A percentile compares a stretch with the other conserved stretches of the same genome.
Conservation (phyloP, 208 protist genomes). For the Zelonia costaricensis region DNA sequence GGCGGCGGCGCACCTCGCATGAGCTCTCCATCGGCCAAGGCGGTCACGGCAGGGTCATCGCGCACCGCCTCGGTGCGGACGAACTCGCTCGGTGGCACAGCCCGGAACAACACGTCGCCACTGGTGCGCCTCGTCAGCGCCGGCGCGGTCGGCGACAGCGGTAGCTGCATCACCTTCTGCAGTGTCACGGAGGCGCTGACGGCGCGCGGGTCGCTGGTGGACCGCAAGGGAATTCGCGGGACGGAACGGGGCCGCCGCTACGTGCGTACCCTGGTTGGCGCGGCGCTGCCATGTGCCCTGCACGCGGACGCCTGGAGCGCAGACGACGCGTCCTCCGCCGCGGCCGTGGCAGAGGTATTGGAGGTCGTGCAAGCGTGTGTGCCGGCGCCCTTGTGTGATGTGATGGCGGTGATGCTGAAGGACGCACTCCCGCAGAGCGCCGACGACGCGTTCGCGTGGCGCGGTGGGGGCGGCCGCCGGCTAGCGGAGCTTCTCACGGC, state of each 20-base stretch:
- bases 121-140: neutral
- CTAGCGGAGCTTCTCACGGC: slow-evolving; percentile 47
- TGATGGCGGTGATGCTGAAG: slow-evolving; percentile 45
- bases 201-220: slow-evolving; percentile 20
- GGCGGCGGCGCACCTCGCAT: neutral
- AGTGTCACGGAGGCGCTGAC: slow-evolving; percentile 29
- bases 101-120: slow-evolving; percentile 2
- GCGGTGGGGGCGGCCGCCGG: slow-evolving; percentile 37
- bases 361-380: slow-evolving; percentile 17
- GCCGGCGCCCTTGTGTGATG: slow-evolving; percentile 25
- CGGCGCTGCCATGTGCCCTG: slow-evolving; percentile 29
- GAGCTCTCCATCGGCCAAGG: neutral
- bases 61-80: neutral
- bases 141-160: neutral
- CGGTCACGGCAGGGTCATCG: neutral
- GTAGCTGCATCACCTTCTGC: slow-evolving; percentile 25
- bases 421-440: slow-evolving; percentile 37
- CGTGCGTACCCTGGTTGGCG: slow-evolving; percentile 18
- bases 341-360: slow-evolving; percentile 16
- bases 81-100: neutral
- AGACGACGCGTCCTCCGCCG: slow-evolving; percentile 1
- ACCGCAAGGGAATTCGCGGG: slow-evolving; percentile 32
- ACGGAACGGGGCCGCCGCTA: slow-evolving; percentile 32
- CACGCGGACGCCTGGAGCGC: slow-evolving; percentile 11
- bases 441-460: slow-evolving; percentile 44